Evolutionary conservation across 345 rosid species (phyloP).

Genomic region (Syzygium grande): DNA sequence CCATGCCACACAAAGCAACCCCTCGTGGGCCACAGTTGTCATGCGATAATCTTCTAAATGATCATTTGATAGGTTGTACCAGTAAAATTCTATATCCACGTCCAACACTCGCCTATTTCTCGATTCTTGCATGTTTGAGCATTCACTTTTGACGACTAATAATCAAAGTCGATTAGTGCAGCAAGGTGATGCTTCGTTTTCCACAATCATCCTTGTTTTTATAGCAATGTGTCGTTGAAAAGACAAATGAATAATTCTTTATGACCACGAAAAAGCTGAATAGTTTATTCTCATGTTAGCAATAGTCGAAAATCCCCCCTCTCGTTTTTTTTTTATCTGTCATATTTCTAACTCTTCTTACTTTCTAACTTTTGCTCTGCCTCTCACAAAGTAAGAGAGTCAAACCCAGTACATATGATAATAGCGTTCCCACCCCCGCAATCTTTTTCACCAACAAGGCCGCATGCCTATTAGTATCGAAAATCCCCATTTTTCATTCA

Average conservation of each 20-base stretch:
- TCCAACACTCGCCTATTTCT: not conserved
- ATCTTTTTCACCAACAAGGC: no score
- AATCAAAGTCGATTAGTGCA: not conserved
- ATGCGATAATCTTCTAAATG: not conserved
- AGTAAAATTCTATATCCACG: not conserved
- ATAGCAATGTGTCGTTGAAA: not conserved
- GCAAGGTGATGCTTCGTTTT: not conserved
- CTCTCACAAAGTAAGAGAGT: no score
- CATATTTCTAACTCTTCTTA: no score
- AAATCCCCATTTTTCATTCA: not conserved
- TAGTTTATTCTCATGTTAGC: not conserved
- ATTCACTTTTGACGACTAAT: not conserved
- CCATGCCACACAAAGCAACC: not conserved
- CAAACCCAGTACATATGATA: no score
- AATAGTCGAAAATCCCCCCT: no score
- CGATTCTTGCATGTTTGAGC: not conserved
- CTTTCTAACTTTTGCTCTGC: no score
- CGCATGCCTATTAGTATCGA: no score
- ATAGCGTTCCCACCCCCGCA: no score
- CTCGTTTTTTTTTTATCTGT: no score
- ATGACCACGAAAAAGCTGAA: not conserved
- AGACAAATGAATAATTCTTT: not conserved
- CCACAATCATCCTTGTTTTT: not conserved
- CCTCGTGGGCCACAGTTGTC: not conserved
- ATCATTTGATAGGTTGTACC: not conserved